Conservation (phyloP, 371 early-diverging fungal species). For the Funneliformis caledonium region DNA sequence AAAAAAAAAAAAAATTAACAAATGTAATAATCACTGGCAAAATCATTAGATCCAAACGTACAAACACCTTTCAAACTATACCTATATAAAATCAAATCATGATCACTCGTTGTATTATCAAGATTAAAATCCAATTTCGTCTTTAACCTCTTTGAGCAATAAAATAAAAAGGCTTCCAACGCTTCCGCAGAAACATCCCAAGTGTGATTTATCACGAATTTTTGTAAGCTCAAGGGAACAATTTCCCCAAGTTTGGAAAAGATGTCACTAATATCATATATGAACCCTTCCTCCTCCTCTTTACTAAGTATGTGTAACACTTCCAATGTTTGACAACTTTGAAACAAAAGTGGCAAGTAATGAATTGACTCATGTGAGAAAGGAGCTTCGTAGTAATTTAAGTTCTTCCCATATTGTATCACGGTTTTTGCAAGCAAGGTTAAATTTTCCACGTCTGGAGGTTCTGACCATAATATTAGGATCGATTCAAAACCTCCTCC, state of each 20-base stretch:
- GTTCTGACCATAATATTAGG: not conserved
- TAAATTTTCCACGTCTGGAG: constrained; percentile 2
- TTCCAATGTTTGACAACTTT: not conserved
- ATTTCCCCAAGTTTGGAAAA: not conserved
- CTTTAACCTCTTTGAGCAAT: not conserved
- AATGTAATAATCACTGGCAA: no score
- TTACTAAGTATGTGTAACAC: not conserved
- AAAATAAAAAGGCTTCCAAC: not conserved
- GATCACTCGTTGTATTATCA: not conserved
- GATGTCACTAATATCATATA: not conserved
- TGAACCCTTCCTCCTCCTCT: not conserved
- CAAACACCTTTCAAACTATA: not conserved
- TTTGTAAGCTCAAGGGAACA: not conserved
- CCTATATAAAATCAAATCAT: not conserved
- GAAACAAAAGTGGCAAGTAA: not conserved
- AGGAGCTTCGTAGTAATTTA: not conserved
- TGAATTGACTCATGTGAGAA: not conserved
- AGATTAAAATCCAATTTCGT: no score
- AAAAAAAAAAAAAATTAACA: not conserved
- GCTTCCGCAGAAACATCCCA: not conserved
- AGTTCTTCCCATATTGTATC: not conserved
- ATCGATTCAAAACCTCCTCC: not conserved
- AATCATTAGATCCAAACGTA: not conserved
- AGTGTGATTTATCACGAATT: not conserved
- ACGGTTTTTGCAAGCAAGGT: not conserved